Evolutionary conservation across 495 filamentous ascomycete species (phyloP), one percentile per base, ranked within the genome.

Genomic region (Evansstolkia leycettana): DNA sequence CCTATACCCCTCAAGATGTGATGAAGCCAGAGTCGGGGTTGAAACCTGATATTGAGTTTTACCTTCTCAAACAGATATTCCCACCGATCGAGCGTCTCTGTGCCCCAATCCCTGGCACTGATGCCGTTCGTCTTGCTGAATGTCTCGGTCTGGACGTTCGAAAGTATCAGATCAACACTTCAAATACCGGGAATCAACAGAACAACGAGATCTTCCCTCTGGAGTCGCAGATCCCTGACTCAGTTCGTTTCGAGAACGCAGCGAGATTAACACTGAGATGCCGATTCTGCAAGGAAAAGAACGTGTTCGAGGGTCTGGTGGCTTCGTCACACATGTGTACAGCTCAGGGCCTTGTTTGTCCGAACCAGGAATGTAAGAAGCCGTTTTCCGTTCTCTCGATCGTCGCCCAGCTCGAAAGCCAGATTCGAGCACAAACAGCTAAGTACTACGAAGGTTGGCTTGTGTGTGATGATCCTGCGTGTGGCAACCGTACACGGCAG

Each of bases 61-160:
- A 98, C 57, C 75, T 98, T 20, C 76, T 84, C 59, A 98, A 98
- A 65, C 90, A 98, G 54, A 94, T 98, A 35, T 90, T 98, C 61
- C 90, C 90, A 5, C 90, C 92, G 2, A 93, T 98, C 36, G 90
- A 98, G 64, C 86, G 90, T 71, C 76, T 98, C 17, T 98, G 90
- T 54, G 92, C 86, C 30, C 92, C 90, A 27, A 94, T 98, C 40
- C 75, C 77, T 19, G 89, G 90, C 30, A 98, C 90, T 10, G 85
- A 93, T 46, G 76, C 87, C 26, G 67, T 81, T 6, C 80, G 85
- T 39, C 71, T 98, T 2, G 90, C 90, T 6, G 87, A 93, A 52
- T 93, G 88, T 48, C 73, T 98, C 19, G 90, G 90, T 20, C 78
- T 98, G 17, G 90, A 98, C 54, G 72, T 79, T 17, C 73, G 75